Evolutionary conservation across 106 monocot genomes (phyloP).

Genomic region (Dioscorea dumetorum): DNA sequence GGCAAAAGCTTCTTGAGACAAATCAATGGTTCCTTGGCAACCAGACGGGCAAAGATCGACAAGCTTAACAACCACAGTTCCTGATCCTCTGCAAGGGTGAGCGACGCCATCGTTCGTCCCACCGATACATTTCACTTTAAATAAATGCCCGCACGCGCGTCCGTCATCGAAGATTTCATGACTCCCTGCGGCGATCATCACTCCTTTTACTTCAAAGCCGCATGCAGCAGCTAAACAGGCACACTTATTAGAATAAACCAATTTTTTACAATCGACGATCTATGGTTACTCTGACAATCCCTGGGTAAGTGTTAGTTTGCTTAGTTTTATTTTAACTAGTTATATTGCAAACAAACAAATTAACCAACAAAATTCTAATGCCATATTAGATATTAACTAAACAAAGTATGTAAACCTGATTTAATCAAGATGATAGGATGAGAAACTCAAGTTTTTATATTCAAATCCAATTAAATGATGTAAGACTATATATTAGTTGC

Average conservation of each 20-base stretch:
- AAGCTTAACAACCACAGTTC: conserved; percentile 28
- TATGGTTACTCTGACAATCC: too few relatives aligned
- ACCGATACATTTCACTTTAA: conserved; percentile 25
- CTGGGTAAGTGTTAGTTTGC: too few relatives aligned
- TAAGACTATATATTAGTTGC: too few relatives aligned
- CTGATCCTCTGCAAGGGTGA: conserved; percentile 27
- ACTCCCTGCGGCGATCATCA: conserved; percentile 62
- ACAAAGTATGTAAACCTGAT: too few relatives aligned
- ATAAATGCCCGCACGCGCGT: conserved; percentile 29
- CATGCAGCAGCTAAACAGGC: conserved; percentile 28
- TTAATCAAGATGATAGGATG: too few relatives aligned
- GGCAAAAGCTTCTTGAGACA: conserved; percentile 54
- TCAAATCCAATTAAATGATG: too few relatives aligned
- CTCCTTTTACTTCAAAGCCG: conserved; percentile 26
- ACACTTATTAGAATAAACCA: not conserved
- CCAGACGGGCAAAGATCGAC: conserved; percentile 42
- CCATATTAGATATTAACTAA: too few relatives aligned
- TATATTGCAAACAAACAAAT: too few relatives aligned
- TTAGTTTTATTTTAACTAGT: too few relatives aligned
- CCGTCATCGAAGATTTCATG: conserved; percentile 29
- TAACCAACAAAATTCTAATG: too few relatives aligned
- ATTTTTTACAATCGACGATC: too few relatives aligned
- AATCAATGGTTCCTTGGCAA: conserved; percentile 42
- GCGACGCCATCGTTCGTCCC: conserved; percentile 13
- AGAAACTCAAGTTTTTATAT: too few relatives aligned